Evolutionary conservation across 1,139 yeast genomes (phyloP).

Genomic region (Ogataea hybrid): DNA sequence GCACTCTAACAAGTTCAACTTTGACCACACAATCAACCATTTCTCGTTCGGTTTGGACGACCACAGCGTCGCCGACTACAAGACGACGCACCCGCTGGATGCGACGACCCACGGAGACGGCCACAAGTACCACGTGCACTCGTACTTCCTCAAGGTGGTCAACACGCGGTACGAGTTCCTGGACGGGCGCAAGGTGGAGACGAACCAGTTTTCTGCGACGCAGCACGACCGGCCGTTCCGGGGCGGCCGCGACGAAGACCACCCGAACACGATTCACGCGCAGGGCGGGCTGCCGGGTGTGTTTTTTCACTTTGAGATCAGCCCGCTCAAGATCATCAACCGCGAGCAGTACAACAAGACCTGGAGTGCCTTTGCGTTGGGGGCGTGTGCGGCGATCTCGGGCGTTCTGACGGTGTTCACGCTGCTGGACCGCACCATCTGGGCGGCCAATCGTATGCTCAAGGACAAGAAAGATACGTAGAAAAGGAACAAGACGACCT

Average conservation of each 20-base stretch:
- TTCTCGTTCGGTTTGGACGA: slow-evolving; percentile 78
- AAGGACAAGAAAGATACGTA: slow-evolving; percentile 61
- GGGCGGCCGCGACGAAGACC: slow-evolving; percentile 91
- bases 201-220: slow-evolving; percentile 92
- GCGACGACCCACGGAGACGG: slow-evolving; percentile 42
- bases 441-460: slow-evolving; percentile 83
- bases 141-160: slow-evolving; percentile 86
- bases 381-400: slow-evolving; percentile 85
- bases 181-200: slow-evolving; percentile 56
- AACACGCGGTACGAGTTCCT: slow-evolving; percentile 81
- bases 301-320: slow-evolving; percentile 83
- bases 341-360: slow-evolving; percentile 74
- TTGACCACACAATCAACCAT: slow-evolving; percentile 75
- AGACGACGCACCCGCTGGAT: slow-evolving; percentile 74
- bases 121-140: slow-evolving; percentile 61
- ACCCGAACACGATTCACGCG: slow-evolving; percentile 81
- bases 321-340: slow-evolving; percentile 90
- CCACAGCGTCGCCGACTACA: slow-evolving; percentile 32
- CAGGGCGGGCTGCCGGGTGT: slow-evolving; percentile 92
- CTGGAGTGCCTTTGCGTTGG: slow-evolving; percentile 83
- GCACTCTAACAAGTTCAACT: slow-evolving; percentile 54
- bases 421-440: slow-evolving; percentile 79
- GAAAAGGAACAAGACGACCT: too few relatives aligned
- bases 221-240: slow-evolving; percentile 78
- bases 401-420: slow-evolving; percentile 94